phyloP scores from a whole-genome alignment of 495 filamentous ascomycete species.

The Lophium mytilinum region DNA sequence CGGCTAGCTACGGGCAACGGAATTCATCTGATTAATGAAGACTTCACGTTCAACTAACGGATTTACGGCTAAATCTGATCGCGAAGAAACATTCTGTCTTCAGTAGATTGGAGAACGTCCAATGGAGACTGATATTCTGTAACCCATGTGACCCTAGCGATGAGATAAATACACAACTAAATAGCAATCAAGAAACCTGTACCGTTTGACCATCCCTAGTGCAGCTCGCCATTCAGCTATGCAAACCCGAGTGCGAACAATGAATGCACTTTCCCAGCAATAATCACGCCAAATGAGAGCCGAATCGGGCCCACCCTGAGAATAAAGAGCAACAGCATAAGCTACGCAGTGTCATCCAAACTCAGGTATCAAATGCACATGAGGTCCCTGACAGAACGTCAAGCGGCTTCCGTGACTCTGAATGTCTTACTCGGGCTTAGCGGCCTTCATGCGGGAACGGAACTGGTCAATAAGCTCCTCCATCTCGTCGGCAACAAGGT shows the following conservation, averaged over 20 bases:
- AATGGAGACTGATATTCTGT: no score
- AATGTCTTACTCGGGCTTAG: background rate
- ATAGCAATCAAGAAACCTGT: background rate
- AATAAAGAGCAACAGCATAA: background rate
- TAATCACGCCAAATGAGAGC: background rate
- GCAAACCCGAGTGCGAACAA: background rate
- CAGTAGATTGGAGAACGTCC: no score
- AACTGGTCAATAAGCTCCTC: slow-evolving; percentile 60
- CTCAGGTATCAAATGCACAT: background rate
- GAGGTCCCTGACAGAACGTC: background rate
- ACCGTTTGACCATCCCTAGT: background rate
- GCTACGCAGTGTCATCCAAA: background rate
- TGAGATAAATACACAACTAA: background rate
- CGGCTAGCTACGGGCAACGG: no score
- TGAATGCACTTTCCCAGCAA: background rate
- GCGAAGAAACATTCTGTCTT: no score
- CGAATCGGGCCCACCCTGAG: background rate
- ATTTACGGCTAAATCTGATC: no score
- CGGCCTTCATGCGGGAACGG: slow-evolving; percentile 2
- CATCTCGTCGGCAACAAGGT: slow-evolving; percentile 61
- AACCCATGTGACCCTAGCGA: background rate
- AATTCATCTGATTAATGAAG: no score
- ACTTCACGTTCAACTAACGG: no score
- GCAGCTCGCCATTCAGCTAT: background rate
- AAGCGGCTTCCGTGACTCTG: background rate